Evolutionary conservation across 208 protist genomes (phyloP), one percentile per base, ranked within the genome.

Genomic region (Wallacemonas rigidus): DNA sequence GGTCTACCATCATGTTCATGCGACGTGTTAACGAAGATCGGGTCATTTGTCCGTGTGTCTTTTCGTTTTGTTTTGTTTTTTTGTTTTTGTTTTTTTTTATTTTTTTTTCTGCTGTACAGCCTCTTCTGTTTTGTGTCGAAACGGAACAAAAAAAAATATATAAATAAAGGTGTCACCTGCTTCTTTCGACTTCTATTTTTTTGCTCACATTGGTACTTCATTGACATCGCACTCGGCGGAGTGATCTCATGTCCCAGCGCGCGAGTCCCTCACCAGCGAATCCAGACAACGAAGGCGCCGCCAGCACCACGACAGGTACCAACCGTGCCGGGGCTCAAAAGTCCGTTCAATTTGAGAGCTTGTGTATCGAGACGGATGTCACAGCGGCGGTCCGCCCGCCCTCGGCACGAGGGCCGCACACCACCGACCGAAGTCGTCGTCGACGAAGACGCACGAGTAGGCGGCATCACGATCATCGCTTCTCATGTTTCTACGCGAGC

Each of bases 401-500:
- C 3, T 65, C 60, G 2, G n/a, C 60, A n/a, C 5, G 26, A 9
- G 38, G 12, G 5, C 60, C 41, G 41, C 60, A 14, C 60, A 50
- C 45, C 45, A 6, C 8, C 12, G 8, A 12, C 45, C 8, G 45
- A 6, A 50, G 45, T 50, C 45, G 45, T 50, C 56, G 38, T 62
- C 38, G 60, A 11, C 41, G 50, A 3, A n/a, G 41, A 8, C 40
- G 60, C 4, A 17, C 11, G n/a, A 50, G n/a, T n/a, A n/a, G 3
- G 6, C 40, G 40, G 40, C 36, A 51, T 45, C 60, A 26, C 0
- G 26, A 26, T 26, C 26, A 41, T 8, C 60, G 60, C 60, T 65
- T 65, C 43, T 65, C 60, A 4, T 65, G 60, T n/a, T 44, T 51
- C 12, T 65, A 65, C 17, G 60, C 60, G 40, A 65, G 60, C 26